A percentile compares a stretch with the other conserved stretches of the same genome.
Evolutionary conservation across 371 early-diverging fungal genomes (phyloP).

Genomic region (Lichtheimia hyalospora): DNA sequence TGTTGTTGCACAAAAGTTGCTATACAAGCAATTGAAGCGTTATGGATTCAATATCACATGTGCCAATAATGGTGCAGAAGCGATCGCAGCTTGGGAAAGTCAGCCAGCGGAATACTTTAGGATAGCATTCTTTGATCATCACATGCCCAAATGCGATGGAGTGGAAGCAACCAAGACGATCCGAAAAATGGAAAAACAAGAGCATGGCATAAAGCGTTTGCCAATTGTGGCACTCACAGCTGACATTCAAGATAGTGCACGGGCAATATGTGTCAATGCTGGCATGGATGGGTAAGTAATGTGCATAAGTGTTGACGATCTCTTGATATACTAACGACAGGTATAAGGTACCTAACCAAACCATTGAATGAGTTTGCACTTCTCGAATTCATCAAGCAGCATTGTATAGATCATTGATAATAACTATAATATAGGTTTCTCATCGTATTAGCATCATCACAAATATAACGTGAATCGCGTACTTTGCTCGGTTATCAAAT

Average conservation of each 20-base stretch:
- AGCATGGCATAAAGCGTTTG: slow-evolving; percentile 12
- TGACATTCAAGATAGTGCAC: slow-evolving; percentile 17
- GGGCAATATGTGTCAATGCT: slow-evolving; percentile 9
- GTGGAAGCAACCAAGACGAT: slow-evolving; percentile 46
- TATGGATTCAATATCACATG: slow-evolving; percentile 43
- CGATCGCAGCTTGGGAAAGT: slow-evolving; percentile 32
- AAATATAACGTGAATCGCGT: no score
- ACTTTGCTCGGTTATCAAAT: no score
- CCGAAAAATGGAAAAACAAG: slow-evolving; percentile 28
- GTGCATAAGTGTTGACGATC: no score
- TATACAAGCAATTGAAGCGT: slow-evolving; percentile 38
- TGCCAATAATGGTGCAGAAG: slow-evolving; percentile 48
- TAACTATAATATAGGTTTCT: not conserved
- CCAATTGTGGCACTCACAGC: slow-evolving; percentile 19
- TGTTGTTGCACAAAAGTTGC: slow-evolving; percentile 45
- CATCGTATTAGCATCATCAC: no score
- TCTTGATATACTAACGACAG: no score
- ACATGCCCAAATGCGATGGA: slow-evolving; percentile 54
- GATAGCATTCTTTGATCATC: slow-evolving; percentile 50
- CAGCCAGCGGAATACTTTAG: slow-evolving; percentile 31
- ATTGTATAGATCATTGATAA: slow-evolving; percentile 12
- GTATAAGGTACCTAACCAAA: slow-evolving; percentile 24
- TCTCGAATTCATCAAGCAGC: slow-evolving; percentile 24
- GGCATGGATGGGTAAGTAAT: slow-evolving; percentile 16
- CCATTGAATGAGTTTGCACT: slow-evolving; percentile 41